These are phyloP conservation scores for Taiozyma sp. DNA, from an alignment of 1,139 yeast species.

Conservation along the genomic window DNA sequence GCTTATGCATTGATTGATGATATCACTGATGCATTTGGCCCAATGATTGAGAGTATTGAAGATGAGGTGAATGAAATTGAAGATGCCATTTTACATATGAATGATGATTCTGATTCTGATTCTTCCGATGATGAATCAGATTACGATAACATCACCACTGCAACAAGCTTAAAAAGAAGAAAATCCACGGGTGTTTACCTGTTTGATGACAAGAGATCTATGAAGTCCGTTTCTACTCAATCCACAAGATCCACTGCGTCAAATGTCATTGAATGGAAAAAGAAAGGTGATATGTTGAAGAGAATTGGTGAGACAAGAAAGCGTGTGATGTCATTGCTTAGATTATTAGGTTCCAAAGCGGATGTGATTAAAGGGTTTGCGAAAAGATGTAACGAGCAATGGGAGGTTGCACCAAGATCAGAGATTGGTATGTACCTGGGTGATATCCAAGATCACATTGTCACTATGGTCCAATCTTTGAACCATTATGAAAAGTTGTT, in stretches of 20 bases:
- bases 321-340: slow-evolving; percentile 83
- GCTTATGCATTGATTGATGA: slow-evolving; percentile 96
- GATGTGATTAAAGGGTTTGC: slow-evolving; percentile 95
- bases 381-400: slow-evolving; percentile 81
- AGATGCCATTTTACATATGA: slow-evolving; percentile 85
- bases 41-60: slow-evolving; percentile 90
- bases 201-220: slow-evolving; percentile 19
- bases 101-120: slow-evolving; percentile 30
- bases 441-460: slow-evolving; percentile 92
- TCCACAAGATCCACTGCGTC: slow-evolving; percentile 33
- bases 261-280: slow-evolving; percentile 75
- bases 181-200: slow-evolving; percentile 1
- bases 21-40: slow-evolving; percentile 95
- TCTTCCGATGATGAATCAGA: slow-evolving; percentile 25
- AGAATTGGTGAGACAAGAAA: slow-evolving; percentile 94
- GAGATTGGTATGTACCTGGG: slow-evolving; percentile 88
- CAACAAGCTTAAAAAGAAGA: slow-evolving; percentile 5
- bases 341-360: slow-evolving; percentile 87
- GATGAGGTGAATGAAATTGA: slow-evolving; percentile 90
- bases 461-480: slow-evolving; percentile 92
- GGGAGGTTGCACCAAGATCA: slow-evolving; percentile 69
- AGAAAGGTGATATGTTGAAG: slow-evolving; percentile 91
- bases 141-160: slow-evolving; percentile 1
- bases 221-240: slow-evolving; percentile 26
- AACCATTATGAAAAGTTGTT: slow-evolving; percentile 91